Evolutionary conservation across 257 asterid species (phyloP).

Genomic region (Solanum neorickii): DNA sequence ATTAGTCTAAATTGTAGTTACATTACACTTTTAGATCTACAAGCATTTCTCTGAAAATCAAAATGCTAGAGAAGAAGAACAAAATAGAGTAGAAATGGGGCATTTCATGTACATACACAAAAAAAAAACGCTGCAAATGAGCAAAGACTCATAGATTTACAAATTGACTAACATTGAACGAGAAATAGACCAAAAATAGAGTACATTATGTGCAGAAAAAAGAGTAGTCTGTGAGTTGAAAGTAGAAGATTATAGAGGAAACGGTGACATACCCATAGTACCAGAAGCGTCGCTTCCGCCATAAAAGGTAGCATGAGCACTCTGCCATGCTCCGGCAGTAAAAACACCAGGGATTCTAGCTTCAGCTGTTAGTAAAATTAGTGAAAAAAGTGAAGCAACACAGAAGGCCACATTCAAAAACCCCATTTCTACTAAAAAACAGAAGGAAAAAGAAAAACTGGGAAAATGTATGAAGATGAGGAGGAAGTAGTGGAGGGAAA

Average conservation of each 20-base stretch:
- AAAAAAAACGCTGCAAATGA: not conserved
- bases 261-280: conserved; percentile 61
- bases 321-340: conserved; percentile 51
- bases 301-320: conserved; percentile 83
- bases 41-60: not conserved
- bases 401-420: conserved; percentile 14
- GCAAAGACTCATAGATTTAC: conserved; percentile 44
- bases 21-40: not conserved
- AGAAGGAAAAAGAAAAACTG: not conserved
- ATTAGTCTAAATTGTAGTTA: not conserved
- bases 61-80: not conserved
- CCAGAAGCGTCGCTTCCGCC: conserved; percentile 93
- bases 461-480: not conserved
- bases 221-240: not conserved
- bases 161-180: not conserved
- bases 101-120: not conserved
- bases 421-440: conserved; percentile 29
- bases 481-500: conserved; percentile 31
- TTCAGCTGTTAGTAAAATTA: conserved; percentile 4
- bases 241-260: not conserved
- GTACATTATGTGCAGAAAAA: not conserved
- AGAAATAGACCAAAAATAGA: not conserved
- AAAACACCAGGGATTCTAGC: conserved; percentile 65
- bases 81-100: not conserved
- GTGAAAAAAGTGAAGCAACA: conserved; percentile 15